These are phyloP conservation scores for Amphibolis antarctica DNA, from an alignment of 106 monocot species.

Conservation along the genomic window DNA sequence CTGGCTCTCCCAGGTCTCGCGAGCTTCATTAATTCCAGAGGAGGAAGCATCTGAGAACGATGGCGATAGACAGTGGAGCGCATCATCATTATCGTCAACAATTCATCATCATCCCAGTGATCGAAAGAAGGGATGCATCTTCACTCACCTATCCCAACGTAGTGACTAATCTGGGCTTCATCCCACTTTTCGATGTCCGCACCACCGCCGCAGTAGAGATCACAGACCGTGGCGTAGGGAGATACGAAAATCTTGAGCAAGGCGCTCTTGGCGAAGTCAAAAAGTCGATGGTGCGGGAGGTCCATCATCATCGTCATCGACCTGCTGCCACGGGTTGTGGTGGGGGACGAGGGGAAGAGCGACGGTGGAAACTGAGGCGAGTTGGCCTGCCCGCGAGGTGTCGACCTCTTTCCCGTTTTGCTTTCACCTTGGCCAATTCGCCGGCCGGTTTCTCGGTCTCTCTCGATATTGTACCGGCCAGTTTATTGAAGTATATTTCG, in stretches of 20 bases:
- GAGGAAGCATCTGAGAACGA: slow-evolving; percentile 33
- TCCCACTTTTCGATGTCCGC: slow-evolving; percentile 67
- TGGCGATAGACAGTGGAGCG: background rate
- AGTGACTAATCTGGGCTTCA: slow-evolving; percentile 78
- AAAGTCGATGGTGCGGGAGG: slow-evolving; percentile 52
- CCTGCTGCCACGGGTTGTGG: too few species aligned
- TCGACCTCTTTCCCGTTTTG: too few species aligned
- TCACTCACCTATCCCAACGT: slow-evolving; percentile 57
- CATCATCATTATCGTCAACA: background rate
- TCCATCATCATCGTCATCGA: background rate
- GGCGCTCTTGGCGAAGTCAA: slow-evolving; percentile 80
- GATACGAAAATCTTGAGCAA: slow-evolving; percentile 82
- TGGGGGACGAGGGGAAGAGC: too few species aligned
- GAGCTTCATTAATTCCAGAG: slow-evolving; percentile 40
- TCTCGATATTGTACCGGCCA: too few species aligned
- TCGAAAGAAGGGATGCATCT: background rate
- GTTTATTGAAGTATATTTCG: too few species aligned
- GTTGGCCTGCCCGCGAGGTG: too few species aligned
- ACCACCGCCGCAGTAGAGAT: slow-evolving; percentile 65
- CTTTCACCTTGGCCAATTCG: too few species aligned
- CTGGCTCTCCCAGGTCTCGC: slow-evolving; percentile 67
- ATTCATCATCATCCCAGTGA: background rate
- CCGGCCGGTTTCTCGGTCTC: too few species aligned
- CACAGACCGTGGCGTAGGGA: slow-evolving; percentile 74
- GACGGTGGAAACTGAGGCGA: too few species aligned